Percentiles rank a stretch among this genome's conserved stretches.
These are phyloP conservation scores for Andrographis paniculata DNA, from an alignment of 305 asterid species.

Conservation along the genomic window DNA sequence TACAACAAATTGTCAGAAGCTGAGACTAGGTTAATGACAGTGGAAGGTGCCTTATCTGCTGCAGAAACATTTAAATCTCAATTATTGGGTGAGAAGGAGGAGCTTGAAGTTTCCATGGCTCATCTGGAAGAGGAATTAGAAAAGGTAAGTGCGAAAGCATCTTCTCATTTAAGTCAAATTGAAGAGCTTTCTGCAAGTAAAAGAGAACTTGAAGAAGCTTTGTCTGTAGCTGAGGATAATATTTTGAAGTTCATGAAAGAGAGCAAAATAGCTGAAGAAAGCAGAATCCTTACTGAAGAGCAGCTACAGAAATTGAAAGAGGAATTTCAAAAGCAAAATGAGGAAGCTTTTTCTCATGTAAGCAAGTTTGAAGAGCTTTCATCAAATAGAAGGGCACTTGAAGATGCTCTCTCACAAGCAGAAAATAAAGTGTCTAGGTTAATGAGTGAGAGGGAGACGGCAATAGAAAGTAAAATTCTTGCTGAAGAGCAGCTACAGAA, in stretches of 20 bases:
- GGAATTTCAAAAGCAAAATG: constrained; percentile 46
- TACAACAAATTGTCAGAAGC: constrained; percentile 42
- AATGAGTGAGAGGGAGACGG: constrained; percentile 50
- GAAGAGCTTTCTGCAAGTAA: constrained; percentile 44
- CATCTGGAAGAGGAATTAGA: constrained; percentile 51
- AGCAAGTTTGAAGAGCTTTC: constrained; percentile 54
- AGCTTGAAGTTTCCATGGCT: constrained; percentile 49
- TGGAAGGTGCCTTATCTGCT: constrained; percentile 52
- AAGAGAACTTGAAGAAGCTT: constrained; percentile 51
- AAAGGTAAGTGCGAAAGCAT: constrained; percentile 49
- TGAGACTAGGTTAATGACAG: constrained; percentile 37
- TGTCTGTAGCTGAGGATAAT: constrained; percentile 49
- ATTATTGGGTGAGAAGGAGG: constrained; percentile 64
- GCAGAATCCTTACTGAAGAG: constrained; percentile 42
- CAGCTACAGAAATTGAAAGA: constrained; percentile 49
- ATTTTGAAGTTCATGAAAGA: constrained; percentile 44
- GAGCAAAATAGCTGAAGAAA: constrained; percentile 44
- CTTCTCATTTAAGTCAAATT: constrained; percentile 43
- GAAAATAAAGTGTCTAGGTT: constrained; percentile 45
- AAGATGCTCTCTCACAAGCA: constrained; percentile 51
- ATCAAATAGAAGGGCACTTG: constrained; percentile 37
- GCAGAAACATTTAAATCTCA: constrained; percentile 46
- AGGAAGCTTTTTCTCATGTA: constrained; percentile 41
- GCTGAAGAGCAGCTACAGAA: constrained; percentile 49
- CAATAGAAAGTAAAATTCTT: constrained; percentile 35